phyloP scores from a whole-genome alignment of 257 asterid genomes.

The Handroanthus guayacan region DNA sequence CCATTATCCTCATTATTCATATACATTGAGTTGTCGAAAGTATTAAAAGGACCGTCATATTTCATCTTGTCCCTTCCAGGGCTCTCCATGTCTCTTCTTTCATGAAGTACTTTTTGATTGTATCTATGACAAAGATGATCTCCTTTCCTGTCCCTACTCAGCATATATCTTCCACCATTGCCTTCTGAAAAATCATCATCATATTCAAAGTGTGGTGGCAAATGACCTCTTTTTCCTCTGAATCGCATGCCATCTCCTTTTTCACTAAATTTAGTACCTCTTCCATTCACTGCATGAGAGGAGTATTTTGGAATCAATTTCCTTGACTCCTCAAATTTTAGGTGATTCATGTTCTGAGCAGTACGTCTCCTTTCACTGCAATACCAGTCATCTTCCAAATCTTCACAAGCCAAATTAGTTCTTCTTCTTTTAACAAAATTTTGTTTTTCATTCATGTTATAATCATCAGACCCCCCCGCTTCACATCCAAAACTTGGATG shows the following conservation, averaged over 20 bases:
- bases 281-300: constrained; percentile 32
- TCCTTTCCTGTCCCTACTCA: constrained; percentile 35
- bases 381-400: constrained; percentile 36
- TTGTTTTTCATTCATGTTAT: constrained; percentile 33
- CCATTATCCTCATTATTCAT: constrained; percentile 40
- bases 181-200: constrained; percentile 34
- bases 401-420: constrained; percentile 37
- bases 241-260: constrained; percentile 38
- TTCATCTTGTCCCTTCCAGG: constrained; percentile 41
- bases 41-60: constrained; percentile 34
- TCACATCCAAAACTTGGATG: constrained; percentile 41
- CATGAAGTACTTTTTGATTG: constrained; percentile 39
- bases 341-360: constrained; percentile 23
- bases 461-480: constrained; percentile 33
- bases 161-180: constrained; percentile 38
- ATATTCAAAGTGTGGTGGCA: constrained; percentile 38
- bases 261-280: constrained; percentile 36
- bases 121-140: constrained; percentile 33
- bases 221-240: constrained; percentile 37
- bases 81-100: constrained; percentile 48
- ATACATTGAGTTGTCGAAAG: constrained; percentile 29
- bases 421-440: constrained; percentile 33
- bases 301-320: constrained; percentile 35
- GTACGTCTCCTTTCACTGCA: constrained; percentile 39
- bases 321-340: constrained; percentile 34